Percentiles rank a stretch among this genome's conserved stretches.
Evolutionary conservation across 2,329 filamentous ascomycete species (phyloP).

Genomic region (Thielaviopsis euricoi): DNA sequence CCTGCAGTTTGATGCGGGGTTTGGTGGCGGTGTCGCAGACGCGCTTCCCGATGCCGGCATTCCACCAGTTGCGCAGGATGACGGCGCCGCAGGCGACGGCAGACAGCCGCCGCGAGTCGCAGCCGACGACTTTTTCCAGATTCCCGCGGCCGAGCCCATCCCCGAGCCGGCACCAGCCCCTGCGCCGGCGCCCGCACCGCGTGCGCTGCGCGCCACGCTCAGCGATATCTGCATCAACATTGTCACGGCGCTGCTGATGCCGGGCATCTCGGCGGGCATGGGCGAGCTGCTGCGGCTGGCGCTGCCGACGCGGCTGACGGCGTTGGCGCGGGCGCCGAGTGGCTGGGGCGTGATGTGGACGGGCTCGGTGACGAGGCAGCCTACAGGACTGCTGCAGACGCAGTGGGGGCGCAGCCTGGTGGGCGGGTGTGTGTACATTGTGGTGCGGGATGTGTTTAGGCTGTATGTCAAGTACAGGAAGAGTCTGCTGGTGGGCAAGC

Average conservation of each 20-base stretch:
- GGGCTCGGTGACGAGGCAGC: constrained; percentile 12
- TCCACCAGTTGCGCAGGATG: background rate
- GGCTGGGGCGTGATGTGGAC: constrained; percentile 14
- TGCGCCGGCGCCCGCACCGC: constrained; percentile 15
- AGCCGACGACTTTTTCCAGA: no score
- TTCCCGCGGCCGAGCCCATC: background rate
- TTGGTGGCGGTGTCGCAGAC: background rate
- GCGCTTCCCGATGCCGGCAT: background rate
- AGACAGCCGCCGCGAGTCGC: no score
- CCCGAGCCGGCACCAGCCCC: constrained; percentile 10
- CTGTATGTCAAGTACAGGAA: constrained; percentile 48
- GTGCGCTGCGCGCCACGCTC: constrained; percentile 21
- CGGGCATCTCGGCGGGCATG: constrained; percentile 60
- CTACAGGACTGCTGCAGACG: constrained; percentile 57
- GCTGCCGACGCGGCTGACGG: constrained; percentile 53
- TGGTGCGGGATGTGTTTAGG: constrained; percentile 53
- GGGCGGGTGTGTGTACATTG: constrained; percentile 76
- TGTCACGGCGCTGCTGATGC: constrained; percentile 52
- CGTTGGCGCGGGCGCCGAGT: constrained; percentile 18
- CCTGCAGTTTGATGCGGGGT: background rate
- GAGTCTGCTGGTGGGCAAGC: constrained; percentile 37
- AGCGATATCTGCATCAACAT: constrained; percentile 31
- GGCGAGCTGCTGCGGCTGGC: constrained; percentile 56
- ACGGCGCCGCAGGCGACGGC: no score
- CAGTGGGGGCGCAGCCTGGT: constrained; percentile 80